Conservation (phyloP, 352 stramenopile species). For the Peronospora farinosa region DNA sequence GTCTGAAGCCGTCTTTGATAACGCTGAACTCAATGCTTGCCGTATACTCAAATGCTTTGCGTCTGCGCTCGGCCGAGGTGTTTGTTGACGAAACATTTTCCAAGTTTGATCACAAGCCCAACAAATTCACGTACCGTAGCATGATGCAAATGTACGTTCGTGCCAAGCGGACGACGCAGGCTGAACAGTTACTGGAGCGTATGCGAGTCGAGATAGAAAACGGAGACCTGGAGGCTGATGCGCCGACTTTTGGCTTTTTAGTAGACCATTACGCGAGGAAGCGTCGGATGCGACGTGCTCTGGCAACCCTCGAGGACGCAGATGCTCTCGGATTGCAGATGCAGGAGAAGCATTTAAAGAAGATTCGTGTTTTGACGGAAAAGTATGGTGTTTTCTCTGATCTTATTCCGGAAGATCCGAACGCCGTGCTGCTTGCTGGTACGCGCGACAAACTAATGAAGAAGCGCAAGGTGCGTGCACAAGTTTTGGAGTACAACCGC, state of each 20-base stretch:
- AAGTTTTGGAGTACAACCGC: slow-evolving; percentile 67
- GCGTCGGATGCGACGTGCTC: slow-evolving; percentile 47
- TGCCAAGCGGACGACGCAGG: slow-evolving; percentile 49
- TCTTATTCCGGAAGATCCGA: slow-evolving; percentile 68
- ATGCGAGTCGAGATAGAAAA: slow-evolving; percentile 37
- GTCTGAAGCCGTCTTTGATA: slow-evolving; percentile 35
- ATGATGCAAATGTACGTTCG: slow-evolving; percentile 82
- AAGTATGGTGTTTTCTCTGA: slow-evolving; percentile 69
- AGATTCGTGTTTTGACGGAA: slow-evolving; percentile 57
- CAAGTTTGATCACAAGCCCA: slow-evolving; percentile 36
- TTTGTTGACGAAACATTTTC: slow-evolving; percentile 49
- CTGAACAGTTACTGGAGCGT: slow-evolving; percentile 43
- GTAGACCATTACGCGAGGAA: slow-evolving; percentile 75
- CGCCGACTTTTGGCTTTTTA: slow-evolving; percentile 54
- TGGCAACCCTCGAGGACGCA: slow-evolving; percentile 57
- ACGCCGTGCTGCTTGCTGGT: slow-evolving; percentile 56
- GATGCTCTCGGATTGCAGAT: slow-evolving; percentile 47
- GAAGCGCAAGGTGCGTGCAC: slow-evolving; percentile 67
- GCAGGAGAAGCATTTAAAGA: slow-evolving; percentile 63
- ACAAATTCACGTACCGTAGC: slow-evolving; percentile 63
- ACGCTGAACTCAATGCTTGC: slow-evolving; percentile 74
- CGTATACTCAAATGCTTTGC: slow-evolving; percentile 74
- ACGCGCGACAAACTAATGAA: slow-evolving; percentile 64
- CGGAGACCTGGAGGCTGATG: slow-evolving; percentile 50
- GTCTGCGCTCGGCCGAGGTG: slow-evolving; percentile 40